phyloP scores from a whole-genome alignment of 495 filamentous ascomycete species.

The Lindgomyces ingoldianus region DNA sequence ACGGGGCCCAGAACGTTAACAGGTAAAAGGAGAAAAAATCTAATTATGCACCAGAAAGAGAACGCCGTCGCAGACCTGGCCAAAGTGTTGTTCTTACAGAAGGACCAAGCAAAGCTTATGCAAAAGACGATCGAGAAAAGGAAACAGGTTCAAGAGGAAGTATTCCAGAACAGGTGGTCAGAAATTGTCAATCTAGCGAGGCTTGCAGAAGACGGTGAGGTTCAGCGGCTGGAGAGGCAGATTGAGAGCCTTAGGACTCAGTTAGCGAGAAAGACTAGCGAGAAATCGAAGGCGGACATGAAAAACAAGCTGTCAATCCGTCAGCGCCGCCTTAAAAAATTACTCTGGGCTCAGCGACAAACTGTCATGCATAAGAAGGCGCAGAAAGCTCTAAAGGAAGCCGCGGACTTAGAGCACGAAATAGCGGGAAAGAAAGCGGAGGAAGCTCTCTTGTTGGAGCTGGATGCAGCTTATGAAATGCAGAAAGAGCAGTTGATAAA shows the following conservation, averaged over 20 bases:
- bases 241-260: no score
- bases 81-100: conserved; percentile 65
- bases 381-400: neutral
- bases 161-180: neutral
- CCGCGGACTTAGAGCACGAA: neutral
- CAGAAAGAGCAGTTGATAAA: neutral
- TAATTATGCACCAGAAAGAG: conserved; percentile 84
- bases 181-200: neutral
- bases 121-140: conserved; percentile 26
- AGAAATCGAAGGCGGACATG: neutral
- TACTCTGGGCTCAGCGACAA: neutral
- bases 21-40: neutral
- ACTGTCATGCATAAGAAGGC: neutral
- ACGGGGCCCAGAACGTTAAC: no score
- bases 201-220: neutral
- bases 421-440: neutral
- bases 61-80: conserved; percentile 86
- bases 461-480: neutral
- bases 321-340: neutral
- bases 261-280: no score
- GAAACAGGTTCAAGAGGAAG: conserved; percentile 27
- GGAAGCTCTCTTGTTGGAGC: no score
- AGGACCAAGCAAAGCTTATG: conserved; percentile 37
- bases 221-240: neutral
- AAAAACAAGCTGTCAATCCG: no score